These are phyloP conservation scores for Podaxis rugospora DNA, from an alignment of 768 basidiomycete genomes.

Conservation along the genomic window DNA sequence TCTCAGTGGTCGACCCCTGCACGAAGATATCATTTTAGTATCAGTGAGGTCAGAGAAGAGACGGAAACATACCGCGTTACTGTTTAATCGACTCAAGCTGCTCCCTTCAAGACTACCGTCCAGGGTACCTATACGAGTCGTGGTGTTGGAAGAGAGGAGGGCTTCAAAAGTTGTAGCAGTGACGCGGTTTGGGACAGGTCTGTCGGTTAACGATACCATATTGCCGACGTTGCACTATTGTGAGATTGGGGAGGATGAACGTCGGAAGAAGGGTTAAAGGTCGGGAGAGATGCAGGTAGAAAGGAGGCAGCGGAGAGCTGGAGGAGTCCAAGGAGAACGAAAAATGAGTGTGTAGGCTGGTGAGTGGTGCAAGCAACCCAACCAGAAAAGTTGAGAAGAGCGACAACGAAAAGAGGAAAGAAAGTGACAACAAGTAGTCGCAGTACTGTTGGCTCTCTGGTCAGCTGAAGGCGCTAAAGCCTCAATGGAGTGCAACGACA, in stretches of 20 bases:
- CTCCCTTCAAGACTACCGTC: neutral
- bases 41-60: neutral
- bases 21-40: neutral
- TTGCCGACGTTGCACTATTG: neutral
- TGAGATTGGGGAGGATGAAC: neutral
- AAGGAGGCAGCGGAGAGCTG: neutral
- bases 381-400: neutral
- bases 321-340: too few species aligned
- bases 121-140: neutral
- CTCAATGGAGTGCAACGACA: neutral
- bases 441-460: neutral
- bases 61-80: neutral
- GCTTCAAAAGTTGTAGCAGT: slow-evolving; percentile 9
- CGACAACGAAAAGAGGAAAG: neutral
- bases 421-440: neutral
- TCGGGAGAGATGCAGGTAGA: neutral
- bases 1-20: slow-evolving; percentile 6
- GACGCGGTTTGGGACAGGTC: neutral
- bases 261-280: neutral
- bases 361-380: neutral
- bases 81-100: neutral
- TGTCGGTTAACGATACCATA: slow-evolving; percentile 6
- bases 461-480: neutral
- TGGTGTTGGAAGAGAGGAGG: neutral
- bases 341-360: neutral